Base-by-base conservation (phyloP, 495 filamentous ascomycete species). In the Pyrenula massariospora region DNA sequence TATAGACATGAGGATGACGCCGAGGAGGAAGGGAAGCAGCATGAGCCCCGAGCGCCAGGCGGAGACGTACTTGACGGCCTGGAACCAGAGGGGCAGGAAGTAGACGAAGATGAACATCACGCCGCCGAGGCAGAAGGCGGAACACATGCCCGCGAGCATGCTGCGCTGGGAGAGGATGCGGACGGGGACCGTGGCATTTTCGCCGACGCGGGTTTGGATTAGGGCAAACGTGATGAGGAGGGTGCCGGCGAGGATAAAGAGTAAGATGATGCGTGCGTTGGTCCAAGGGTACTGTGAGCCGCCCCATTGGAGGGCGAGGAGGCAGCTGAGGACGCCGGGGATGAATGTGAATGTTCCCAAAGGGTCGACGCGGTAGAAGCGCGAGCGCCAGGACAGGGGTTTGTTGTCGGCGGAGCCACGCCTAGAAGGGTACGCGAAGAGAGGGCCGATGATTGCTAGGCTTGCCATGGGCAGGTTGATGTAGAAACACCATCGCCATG, bases 81-180 rank as follows among this genome's bases (percentile, higher is more conserved):
- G 88, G 69, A 91, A 89, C 85, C 85, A 91, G 42, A 89, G 72
- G 0, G 85, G 85, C 1, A 89, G 64, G 58, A 78, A 85, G 63
- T 84, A 88, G 20, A 84, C 59, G 48, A 70, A 58, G 12, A 71
- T 63, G 56, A 77, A 67, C 36, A 69, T 62, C 0, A 56, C 57
- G 1, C 62, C 65, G 15, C 63, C 65, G 48, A 65, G 10, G 42
- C 58, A 63, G 19, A 64, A 57, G 3, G 58, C 59, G 36, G 53
- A 66, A 11, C 75, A 52, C 56, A 79, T 73, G 1, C 74, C 77
- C 51, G 66, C 73, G 5, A 73, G 59, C 15, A 84, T 68, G 56
- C 78, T 79, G 5, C 81, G 73, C 53, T 76, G 76, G 61, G 68
- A 75, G 66, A 85, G 74, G 23, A 85, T 70, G 1, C 74, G 69